Evolutionary conservation across 208 protist species (phyloP).

Genomic region (Trypanosoma brucei): DNA sequence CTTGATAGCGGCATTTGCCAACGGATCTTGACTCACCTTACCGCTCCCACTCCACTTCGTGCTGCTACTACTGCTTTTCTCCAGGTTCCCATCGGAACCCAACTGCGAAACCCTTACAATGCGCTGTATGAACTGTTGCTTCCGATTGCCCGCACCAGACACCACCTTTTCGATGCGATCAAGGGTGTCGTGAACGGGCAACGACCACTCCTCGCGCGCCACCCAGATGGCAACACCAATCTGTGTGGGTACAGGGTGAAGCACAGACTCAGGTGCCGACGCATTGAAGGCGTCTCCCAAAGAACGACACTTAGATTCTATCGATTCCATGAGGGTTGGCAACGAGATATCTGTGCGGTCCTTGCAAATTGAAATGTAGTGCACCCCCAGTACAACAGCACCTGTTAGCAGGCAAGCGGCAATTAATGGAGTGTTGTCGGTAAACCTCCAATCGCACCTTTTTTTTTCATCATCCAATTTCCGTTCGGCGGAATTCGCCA

Average conservation of each 20-base stretch:
- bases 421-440: slow-evolving; percentile 6
- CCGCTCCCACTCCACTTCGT: not conserved
- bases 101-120: slow-evolving; percentile 36
- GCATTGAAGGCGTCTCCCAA: slow-evolving; percentile 8
- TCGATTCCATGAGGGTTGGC: slow-evolving; percentile 24
- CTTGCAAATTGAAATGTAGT: slow-evolving; percentile 39
- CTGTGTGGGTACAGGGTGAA: slow-evolving; percentile 25
- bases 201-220: slow-evolving; percentile 36
- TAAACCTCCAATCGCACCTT: slow-evolving; percentile 3
- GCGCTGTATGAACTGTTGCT: slow-evolving; percentile 22
- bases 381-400: slow-evolving; percentile 32
- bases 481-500: not conserved
- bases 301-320: slow-evolving; percentile 23
- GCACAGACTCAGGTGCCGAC: not conserved
- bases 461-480: not conserved
- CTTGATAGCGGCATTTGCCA: slow-evolving; percentile 11
- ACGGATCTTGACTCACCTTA: not conserved
- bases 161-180: slow-evolving; percentile 36
- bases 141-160: not conserved
- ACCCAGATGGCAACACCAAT: slow-evolving; percentile 69
- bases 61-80: not conserved
- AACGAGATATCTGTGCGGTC: slow-evolving; percentile 45
- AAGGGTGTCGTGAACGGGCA: slow-evolving; percentile 45
- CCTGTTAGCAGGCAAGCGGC: slow-evolving; percentile 16
- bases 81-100: not conserved